phyloP scores from a whole-genome alignment of 2,329 filamentous ascomycete species.

The Cordyceps fumosorosea region DNA sequence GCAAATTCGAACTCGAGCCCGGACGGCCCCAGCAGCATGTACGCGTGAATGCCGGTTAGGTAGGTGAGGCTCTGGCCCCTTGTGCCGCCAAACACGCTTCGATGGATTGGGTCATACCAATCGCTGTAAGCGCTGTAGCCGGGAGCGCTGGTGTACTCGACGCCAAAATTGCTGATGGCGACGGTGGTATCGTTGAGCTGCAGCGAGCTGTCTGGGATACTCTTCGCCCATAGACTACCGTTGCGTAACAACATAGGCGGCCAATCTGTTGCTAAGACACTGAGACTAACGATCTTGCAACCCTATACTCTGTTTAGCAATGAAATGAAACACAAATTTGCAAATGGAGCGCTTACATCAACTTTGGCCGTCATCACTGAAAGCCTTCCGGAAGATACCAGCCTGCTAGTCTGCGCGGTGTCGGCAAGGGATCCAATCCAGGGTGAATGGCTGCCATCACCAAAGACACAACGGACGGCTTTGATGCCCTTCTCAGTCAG shows the following conservation, averaged over 20 bases:
- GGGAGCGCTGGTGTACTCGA: too few relatives aligned
- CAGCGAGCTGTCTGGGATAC: neutral
- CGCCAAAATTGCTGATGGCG: neutral
- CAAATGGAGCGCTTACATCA: neutral
- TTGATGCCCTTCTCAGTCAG: neutral
- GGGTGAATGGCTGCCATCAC: neutral
- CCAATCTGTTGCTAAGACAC: neutral
- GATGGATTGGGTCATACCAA: neutral
- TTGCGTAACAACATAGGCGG: neutral
- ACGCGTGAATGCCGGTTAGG: neutral
- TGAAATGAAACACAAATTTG: neutral
- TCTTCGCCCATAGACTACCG: neutral
- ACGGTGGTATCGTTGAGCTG: neutral
- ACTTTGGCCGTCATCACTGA: neutral
- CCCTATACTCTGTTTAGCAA: neutral
- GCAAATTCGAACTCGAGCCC: neutral
- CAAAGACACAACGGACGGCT: neutral
- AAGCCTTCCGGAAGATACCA: neutral
- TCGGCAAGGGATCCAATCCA: neutral
- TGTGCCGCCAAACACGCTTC: constrained; percentile 1
- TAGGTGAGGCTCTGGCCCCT: neutral
- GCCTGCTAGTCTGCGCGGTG: neutral
- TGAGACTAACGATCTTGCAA: neutral
- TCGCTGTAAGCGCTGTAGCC: neutral
- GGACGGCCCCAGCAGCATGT: neutral